Evolutionary conservation across 2,329 filamentous ascomycete genomes (phyloP), one percentile per base, ranked within the genome.

Genomic region (Didymella exigua): DNA sequence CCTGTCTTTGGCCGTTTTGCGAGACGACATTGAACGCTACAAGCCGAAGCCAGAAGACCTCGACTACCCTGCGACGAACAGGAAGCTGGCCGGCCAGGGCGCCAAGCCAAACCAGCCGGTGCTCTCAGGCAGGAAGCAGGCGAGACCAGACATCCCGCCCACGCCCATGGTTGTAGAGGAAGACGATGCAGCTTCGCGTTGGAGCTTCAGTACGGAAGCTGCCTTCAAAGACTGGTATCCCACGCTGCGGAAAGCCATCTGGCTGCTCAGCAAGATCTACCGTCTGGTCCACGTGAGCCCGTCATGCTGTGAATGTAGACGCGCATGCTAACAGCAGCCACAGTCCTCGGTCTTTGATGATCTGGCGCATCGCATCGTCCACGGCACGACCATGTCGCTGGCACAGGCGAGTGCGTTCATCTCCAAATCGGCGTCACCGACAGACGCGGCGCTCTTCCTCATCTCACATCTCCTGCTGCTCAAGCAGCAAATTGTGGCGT

Each of bases 401-500:
- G 85, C 92, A 60, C 84, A 87, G 45, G 93, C 91, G 24, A 89
- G 92, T 62, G 79, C 82, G 5, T 84, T 85, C 56, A 88, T 96
- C 63, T 84, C 86, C 51, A 83, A 83, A 30, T 86, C 85, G 51
- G 80, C 83, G n/a, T 78, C 79, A 71, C 82, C 84, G 1, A 82
- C 88, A 6, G 92, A 98, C 71, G 85, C 89, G 0, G 90, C 96
- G 63, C 83, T 99, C 4, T 99, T 99, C 76, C 87, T 97, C 69
- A 88, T 99, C 66, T 95, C 93, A 66, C 96, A 99, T 72, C 83
- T 99, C 2, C 88, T 99, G 44, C 88, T 97, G 44, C 84, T 99
- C 46, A 98, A 98, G 76, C 96, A 97, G 71, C 91, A 97, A 72
- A 89, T 99, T 46, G 87, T 99, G 23, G 93, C 93, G 9, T 92